phyloP scores from a whole-genome alignment of 257 asterid species.

The Lavandula angustifolia region DNA sequence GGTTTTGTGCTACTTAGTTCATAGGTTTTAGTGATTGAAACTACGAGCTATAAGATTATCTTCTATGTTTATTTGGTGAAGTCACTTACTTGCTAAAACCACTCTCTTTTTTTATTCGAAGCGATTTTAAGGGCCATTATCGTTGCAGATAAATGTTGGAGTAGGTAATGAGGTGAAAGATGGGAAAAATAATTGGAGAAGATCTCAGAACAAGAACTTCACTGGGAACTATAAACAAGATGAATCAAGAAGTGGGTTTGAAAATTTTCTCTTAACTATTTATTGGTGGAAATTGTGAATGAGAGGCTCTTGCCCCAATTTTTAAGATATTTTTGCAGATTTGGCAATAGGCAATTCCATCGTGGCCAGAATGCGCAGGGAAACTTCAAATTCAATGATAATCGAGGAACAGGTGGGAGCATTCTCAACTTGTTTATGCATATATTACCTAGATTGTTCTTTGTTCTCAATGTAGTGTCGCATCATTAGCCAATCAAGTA shows the following conservation, averaged over 20 bases:
- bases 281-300: constrained; percentile 16
- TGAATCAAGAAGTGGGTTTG: constrained; percentile 52
- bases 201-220: constrained; percentile 49
- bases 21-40: too few relatives aligned
- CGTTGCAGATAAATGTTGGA: constrained; percentile 57
- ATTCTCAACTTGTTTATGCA: constrained; percentile 16
- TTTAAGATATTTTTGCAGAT: constrained; percentile 42
- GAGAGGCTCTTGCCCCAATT: constrained; percentile 21
- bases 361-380: constrained; percentile 48
- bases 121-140: constrained; percentile 32
- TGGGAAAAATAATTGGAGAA: constrained; percentile 47
- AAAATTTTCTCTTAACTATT: constrained; percentile 13
- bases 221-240: constrained; percentile 46
- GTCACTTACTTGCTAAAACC: background rate
- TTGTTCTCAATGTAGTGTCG: constrained; percentile 1
- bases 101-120: constrained; percentile 7
- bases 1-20: too few relatives aligned
- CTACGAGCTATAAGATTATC: too few relatives aligned
- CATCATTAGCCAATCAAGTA: constrained; percentile 3
- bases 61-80: too few relatives aligned
- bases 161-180: constrained; percentile 40
- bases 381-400: constrained; percentile 49
- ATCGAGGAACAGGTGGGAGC: constrained; percentile 56
- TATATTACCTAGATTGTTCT: background rate
- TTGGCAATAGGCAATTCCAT: constrained; percentile 44